Percentiles rank a stretch among this genome's conserved stretches.
These are phyloP conservation scores for Jaltomata sinuosa DNA, from an alignment of 257 asterid genomes.

Conservation along the genomic window DNA sequence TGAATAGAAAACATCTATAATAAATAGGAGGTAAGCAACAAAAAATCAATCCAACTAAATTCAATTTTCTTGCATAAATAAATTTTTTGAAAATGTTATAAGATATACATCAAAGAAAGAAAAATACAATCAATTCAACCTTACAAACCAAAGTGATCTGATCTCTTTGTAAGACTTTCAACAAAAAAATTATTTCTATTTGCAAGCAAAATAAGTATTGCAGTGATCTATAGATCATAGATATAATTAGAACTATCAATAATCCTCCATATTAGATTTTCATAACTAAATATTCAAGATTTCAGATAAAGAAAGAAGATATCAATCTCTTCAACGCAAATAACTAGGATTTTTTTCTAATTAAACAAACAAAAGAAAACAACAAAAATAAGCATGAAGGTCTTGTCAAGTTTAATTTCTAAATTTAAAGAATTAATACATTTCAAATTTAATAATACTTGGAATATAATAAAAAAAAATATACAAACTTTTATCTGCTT, in stretches of 20 bases:
- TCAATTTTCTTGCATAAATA: neutral
- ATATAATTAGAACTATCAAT: neutral
- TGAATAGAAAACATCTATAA: no score
- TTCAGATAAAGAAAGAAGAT: neutral
- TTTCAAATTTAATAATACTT: no score
- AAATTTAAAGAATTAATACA: no score
- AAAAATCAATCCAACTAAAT: no score
- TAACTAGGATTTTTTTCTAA: neutral
- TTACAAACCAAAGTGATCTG: neutral
- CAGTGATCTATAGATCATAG: neutral
- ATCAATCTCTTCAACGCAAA: neutral
- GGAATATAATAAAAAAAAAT: no score
- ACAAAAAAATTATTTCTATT: neutral
- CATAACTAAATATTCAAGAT: neutral
- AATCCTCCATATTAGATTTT: neutral
- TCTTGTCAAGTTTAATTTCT: no score
- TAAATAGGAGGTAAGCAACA: no score
- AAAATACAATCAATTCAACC: no score
- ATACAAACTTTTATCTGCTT: no score
- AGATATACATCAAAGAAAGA: no score
- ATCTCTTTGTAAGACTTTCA: neutral
- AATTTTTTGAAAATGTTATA: neutral
- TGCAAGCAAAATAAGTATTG: neutral
- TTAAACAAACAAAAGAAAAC: no score
- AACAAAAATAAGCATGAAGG: no score